Evolutionary conservation across 2,329 filamentous ascomycete species (phyloP).

Genomic region (Trichoderma aggressivum): DNA sequence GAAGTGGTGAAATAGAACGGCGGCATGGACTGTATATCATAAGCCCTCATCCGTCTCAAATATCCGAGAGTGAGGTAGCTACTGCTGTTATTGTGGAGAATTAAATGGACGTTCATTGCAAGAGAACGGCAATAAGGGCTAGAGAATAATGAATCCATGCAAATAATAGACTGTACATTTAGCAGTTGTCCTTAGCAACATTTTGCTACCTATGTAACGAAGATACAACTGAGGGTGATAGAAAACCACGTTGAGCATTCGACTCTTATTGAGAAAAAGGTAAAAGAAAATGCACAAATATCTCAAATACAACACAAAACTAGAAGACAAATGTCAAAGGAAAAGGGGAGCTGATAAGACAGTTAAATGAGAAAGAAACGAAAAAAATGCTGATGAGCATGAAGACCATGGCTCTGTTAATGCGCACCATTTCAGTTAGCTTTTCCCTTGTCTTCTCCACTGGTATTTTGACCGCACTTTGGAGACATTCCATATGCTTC

Average conservation of each 20-base stretch:
- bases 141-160: not conserved
- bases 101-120: not conserved
- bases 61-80: too few species aligned
- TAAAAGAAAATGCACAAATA: not conserved
- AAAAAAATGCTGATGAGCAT: not conserved
- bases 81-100: not conserved
- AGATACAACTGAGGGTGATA: not conserved
- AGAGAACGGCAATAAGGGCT: not conserved
- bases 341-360: not conserved
- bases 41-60: too few species aligned
- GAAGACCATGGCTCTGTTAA: not conserved
- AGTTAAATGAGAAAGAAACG: not conserved
- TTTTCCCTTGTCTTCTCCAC: slow-evolving; percentile 1
- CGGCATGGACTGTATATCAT: not conserved
- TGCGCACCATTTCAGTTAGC: not conserved
- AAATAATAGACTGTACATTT: not conserved
- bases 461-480: not conserved
- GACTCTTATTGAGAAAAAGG: not conserved
- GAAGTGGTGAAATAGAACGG: not conserved
- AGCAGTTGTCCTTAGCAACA: not conserved
- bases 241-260: not conserved
- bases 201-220: not conserved
- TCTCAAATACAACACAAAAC: not conserved
- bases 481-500: not conserved
- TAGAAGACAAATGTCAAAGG: not conserved